Conservation (phyloP, 768 basidiomycete species). For the Tylopilus felleus region DNA sequence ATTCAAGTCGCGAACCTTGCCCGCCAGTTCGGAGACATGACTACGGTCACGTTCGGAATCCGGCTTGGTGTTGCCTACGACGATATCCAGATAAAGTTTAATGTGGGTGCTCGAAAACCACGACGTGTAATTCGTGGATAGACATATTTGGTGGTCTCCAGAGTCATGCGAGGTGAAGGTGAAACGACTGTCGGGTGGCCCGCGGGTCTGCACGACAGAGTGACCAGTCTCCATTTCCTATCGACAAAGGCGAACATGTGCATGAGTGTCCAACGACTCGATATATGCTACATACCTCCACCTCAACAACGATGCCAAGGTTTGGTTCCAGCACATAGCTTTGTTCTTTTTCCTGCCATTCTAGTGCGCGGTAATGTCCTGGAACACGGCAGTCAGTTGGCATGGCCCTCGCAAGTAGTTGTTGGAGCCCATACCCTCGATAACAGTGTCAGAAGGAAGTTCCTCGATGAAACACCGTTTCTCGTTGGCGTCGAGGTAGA, state of each 20-base stretch:
- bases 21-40: conserved; percentile 77
- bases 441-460: conserved; percentile 90
- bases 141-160: conserved; percentile 96
- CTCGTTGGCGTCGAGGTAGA: conserved; percentile 94
- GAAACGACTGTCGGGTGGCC: conserved; percentile 86
- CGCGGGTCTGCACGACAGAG: conserved; percentile 82
- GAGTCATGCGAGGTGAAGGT: conserved; percentile 97
- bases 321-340: conserved; percentile 67
- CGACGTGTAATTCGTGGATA: conserved; percentile 87
- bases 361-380: conserved; percentile 92
- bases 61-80: conserved; percentile 82
- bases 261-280: background rate
- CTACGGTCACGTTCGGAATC: conserved; percentile 85
- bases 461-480: conserved; percentile 96
- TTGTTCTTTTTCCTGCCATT: conserved; percentile 79
- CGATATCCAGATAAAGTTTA: conserved; percentile 90
- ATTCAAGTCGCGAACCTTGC: conserved; percentile 89
- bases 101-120: conserved; percentile 89
- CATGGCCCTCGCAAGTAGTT: background rate
- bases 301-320: conserved; percentile 87
- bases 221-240: conserved; percentile 87
- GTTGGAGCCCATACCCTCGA: conserved; percentile 63
- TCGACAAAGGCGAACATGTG: background rate
- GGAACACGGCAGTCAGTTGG: conserved; percentile 1
- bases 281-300: conserved; percentile 59